phyloP scores from a whole-genome alignment of 495 filamentous ascomycete species.

The Acidiella bohemica region DNA sequence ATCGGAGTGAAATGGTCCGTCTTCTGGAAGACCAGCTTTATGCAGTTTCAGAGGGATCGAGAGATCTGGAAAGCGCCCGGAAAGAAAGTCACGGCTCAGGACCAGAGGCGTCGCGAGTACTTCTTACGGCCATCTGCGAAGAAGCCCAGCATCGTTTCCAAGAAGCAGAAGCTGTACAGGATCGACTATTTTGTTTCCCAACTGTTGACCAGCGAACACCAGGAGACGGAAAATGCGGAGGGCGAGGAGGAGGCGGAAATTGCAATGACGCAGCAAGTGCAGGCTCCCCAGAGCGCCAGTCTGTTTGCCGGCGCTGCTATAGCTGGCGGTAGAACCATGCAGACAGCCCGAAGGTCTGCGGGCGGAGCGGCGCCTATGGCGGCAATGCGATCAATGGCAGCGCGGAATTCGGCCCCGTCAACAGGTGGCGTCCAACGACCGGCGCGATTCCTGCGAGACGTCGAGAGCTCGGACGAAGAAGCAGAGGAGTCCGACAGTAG shows the following conservation, averaged over 20 bases:
- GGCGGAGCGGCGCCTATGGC: neutral
- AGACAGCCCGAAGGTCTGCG: neutral
- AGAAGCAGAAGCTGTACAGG: slow-evolving; percentile 23
- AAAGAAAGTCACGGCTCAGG: slow-evolving; percentile 14
- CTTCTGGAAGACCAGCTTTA: slow-evolving; percentile 19
- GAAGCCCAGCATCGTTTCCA: slow-evolving; percentile 6
- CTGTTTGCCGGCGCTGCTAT: neutral
- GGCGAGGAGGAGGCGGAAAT: slow-evolving; percentile 2
- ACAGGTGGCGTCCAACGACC: neutral
- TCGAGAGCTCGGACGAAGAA: slow-evolving; percentile 2
- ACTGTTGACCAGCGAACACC: slow-evolving; percentile 20
- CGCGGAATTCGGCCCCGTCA: neutral
- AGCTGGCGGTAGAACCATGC: neutral
- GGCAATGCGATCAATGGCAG: neutral
- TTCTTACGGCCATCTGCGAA: slow-evolving; percentile 17
- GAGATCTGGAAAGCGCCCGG: slow-evolving; percentile 15
- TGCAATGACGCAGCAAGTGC: slow-evolving; percentile 3
- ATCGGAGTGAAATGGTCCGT: slow-evolving; percentile 23
- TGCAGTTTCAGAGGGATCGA: slow-evolving; percentile 15
- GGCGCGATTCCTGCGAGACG: neutral
- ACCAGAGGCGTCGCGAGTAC: slow-evolving; percentile 22
- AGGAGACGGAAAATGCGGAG: slow-evolving; percentile 1
- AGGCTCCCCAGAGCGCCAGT: neutral
- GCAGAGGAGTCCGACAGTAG: slow-evolving; percentile 9
- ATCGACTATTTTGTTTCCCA: slow-evolving; percentile 26